Evolutionary conservation across 2,329 filamentous ascomycete species (phyloP).

Genomic region (Fusarium chlamydosporum): DNA sequence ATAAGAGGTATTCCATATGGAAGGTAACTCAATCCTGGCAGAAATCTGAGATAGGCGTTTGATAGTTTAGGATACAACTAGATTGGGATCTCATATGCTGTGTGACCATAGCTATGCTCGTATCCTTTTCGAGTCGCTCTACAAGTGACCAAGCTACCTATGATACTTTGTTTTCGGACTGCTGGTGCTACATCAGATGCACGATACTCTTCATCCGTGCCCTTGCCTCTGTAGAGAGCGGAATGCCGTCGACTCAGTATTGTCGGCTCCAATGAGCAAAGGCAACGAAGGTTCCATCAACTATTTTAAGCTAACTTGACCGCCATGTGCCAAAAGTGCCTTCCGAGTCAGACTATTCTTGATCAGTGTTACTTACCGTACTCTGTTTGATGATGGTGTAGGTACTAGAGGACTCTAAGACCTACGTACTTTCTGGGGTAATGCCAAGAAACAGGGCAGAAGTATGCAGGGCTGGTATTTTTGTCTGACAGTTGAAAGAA

Average conservation of each 20-base stretch:
- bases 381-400: slow-evolving; percentile 7
- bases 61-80: neutral
- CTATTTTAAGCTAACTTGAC: neutral
- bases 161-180: neutral
- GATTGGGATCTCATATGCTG: neutral
- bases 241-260: neutral
- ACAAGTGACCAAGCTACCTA: neutral
- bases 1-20: too few species aligned
- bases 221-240: neutral
- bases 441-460: slow-evolving; percentile 4
- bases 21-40: too few species aligned
- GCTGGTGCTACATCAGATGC: neutral
- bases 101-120: neutral
- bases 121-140: neutral
- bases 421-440: slow-evolving; percentile 6
- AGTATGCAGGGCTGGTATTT: slow-evolving; percentile 14
- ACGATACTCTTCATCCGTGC: neutral
- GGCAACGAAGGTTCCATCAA: slow-evolving; percentile 2
- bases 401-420: neutral
- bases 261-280: neutral
- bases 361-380: slow-evolving; percentile 10
- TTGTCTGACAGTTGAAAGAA: slow-evolving; percentile 24
- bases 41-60: too few species aligned
- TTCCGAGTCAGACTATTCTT: slow-evolving; percentile 7
- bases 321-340: slow-evolving; percentile 6